phyloP scores from a whole-genome alignment of 495 filamentous ascomycete genomes.

The Neurospora cerealis region DNA sequence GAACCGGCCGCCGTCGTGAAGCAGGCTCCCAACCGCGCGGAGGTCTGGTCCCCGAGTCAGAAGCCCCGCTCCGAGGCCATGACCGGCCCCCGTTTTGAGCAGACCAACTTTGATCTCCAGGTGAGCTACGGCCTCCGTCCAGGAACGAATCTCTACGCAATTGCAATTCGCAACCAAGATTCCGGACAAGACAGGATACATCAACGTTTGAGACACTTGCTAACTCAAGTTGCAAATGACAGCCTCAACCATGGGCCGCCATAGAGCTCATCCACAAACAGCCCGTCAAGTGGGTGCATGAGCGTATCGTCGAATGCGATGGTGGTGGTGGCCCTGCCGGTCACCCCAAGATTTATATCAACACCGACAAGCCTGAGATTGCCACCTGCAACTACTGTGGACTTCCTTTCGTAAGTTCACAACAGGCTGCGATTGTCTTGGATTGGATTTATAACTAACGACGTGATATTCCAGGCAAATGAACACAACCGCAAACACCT shows the following conservation, averaged over 20 bases:
- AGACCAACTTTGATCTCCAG: constrained; percentile 85
- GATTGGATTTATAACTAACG: background rate
- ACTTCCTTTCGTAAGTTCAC: constrained; percentile 72
- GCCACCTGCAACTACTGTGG: constrained; percentile 86
- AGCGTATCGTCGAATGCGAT: constrained; percentile 74
- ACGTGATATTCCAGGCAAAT: constrained; percentile 50
- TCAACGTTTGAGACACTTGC: background rate
- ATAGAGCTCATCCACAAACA: constrained; percentile 95
- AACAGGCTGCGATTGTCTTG: background rate
- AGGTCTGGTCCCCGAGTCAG: constrained; percentile 77
- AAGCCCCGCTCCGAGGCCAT: constrained; percentile 70
- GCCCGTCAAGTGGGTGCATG: constrained; percentile 84
- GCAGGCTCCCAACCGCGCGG: constrained; percentile 81
- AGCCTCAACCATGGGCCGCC: constrained; percentile 82
- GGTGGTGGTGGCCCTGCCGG: constrained; percentile 88
- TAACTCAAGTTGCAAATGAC: constrained; percentile 1
- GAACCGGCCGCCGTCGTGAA: constrained; percentile 45
- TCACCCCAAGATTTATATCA: constrained; percentile 92
- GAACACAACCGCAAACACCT: constrained; percentile 76
- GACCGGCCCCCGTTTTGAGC: constrained; percentile 90
- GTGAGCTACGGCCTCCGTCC: constrained; percentile 41
- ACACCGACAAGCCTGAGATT: constrained; percentile 94
- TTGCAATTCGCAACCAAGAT: background rate
- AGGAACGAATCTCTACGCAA: background rate
- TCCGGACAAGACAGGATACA: background rate